phyloP scores from a whole-genome alignment of 805 yeast species.

The Barnettozyma botsteinii region DNA sequence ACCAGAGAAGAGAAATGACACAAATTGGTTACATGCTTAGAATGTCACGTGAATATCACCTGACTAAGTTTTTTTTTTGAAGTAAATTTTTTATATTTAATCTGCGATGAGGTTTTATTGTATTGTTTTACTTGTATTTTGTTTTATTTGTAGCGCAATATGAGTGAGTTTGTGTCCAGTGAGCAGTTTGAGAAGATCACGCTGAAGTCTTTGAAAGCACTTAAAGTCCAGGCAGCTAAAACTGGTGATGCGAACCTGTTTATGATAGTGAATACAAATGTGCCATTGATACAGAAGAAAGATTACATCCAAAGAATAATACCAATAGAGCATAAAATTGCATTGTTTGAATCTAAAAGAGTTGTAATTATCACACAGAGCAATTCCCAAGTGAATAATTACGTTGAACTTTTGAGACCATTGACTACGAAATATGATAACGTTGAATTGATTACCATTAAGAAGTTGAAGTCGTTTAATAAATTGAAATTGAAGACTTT shows the following conservation, averaged over 20 bases:
- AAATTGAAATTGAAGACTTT: constrained; percentile 42
- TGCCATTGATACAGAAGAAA: constrained; percentile 37
- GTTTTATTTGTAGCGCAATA: too few species aligned
- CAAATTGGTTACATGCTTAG: not conserved
- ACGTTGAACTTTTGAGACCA: constrained; percentile 8
- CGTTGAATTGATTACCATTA: constrained; percentile 28
- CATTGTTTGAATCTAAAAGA: constrained; percentile 5
- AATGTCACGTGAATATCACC: not conserved
- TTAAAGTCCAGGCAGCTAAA: not conserved
- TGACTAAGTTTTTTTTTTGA: not conserved
- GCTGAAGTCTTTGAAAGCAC: constrained; percentile 8
- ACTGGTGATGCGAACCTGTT: constrained; percentile 7
- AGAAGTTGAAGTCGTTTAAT: constrained; percentile 53
- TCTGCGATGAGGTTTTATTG: not conserved
- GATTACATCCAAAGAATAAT: constrained; percentile 54
- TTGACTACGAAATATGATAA: constrained; percentile 15
- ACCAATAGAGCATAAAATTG: constrained; percentile 34
- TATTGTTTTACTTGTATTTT: too few species aligned
- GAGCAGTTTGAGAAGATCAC: constrained; percentile 3
- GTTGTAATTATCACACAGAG: constrained; percentile 68
- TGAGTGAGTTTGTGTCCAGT: not conserved
- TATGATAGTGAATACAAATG: constrained; percentile 43
- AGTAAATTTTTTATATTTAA: constrained; percentile 3
- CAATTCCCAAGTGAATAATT: constrained; percentile 23
- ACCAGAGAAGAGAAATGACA: not conserved